phyloP scores from a whole-genome alignment of 2,329 filamentous ascomycete species.

The Verticillium nubilum region DNA sequence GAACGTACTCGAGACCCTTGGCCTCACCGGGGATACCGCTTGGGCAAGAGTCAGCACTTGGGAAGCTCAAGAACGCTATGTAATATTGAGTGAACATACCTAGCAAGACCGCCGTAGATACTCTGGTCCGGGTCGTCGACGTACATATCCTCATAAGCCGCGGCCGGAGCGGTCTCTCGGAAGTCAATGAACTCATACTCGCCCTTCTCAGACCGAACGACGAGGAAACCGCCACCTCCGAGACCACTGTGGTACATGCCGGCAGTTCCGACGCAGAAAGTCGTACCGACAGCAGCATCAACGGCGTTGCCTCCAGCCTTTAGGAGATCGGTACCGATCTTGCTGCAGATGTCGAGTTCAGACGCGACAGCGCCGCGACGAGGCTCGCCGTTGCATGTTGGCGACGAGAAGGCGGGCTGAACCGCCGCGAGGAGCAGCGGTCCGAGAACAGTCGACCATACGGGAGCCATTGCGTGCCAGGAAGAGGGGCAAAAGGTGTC shows the following conservation, averaged over 20 bases:
- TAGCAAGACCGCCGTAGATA: slow-evolving; percentile 64
- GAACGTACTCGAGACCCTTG: slow-evolving; percentile 67
- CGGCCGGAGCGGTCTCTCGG: slow-evolving; percentile 75
- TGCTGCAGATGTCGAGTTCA: slow-evolving; percentile 53
- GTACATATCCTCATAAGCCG: slow-evolving; percentile 78
- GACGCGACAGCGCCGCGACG: slow-evolving; percentile 53
- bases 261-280: slow-evolving; percentile 58
- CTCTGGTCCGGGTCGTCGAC: slow-evolving; percentile 60
- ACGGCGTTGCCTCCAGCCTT: slow-evolving; percentile 59
- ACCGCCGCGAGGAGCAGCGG: slow-evolving; percentile 7
- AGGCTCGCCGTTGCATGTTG: background rate
- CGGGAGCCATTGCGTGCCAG: slow-evolving; percentile 7
- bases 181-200: slow-evolving; percentile 80
- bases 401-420: slow-evolving; percentile 5
- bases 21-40: slow-evolving; percentile 66
- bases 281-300: slow-evolving; percentile 59
- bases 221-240: slow-evolving; percentile 74
- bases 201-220: slow-evolving; percentile 60
- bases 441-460: slow-evolving; percentile 6
- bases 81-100: slow-evolving; percentile 41
- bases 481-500: background rate
- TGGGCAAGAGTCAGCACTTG: slow-evolving; percentile 4
- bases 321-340: slow-evolving; percentile 52
- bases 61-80: background rate
- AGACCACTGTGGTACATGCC: slow-evolving; percentile 66